Conservation (phyloP, 208 protist species). For the Trypanosomatidae sp. region DNA sequence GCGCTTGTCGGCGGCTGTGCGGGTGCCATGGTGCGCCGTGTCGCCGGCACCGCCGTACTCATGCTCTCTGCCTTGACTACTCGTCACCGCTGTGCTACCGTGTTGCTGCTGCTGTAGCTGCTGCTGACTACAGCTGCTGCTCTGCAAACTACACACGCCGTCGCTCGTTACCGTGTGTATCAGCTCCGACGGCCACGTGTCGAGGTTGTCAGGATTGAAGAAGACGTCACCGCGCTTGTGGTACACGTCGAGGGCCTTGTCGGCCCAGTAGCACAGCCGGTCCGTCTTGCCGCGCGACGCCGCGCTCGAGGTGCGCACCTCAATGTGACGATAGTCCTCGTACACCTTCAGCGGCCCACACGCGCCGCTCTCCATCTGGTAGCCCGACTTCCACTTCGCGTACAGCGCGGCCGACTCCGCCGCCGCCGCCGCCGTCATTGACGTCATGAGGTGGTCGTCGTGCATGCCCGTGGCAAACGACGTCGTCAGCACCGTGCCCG, state of each 20-base stretch:
- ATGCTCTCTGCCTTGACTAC: too few species aligned
- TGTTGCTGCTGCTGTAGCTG: too few species aligned
- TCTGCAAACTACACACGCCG: too few species aligned
- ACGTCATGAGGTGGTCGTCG: background rate
- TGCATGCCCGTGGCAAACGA: background rate
- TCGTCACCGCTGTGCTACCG: too few species aligned
- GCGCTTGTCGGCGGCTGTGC: too few species aligned
- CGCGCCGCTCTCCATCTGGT: constrained; percentile 10
- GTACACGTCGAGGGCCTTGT: constrained; percentile 24
- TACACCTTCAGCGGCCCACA: constrained; percentile 18
- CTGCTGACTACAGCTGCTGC: too few species aligned
- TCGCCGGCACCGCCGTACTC: too few species aligned
- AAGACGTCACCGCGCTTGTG: constrained; percentile 27
- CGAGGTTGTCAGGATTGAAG: constrained; percentile 34
- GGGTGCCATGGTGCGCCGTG: too few species aligned
- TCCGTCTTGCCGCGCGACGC: constrained; percentile 56
- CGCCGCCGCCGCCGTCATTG: too few species aligned
- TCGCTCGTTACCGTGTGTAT: too few species aligned
- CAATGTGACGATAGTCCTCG: constrained; percentile 45
- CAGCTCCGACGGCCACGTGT: constrained; percentile 31
- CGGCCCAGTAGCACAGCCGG: constrained; percentile 45
- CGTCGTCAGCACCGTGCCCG: background rate
- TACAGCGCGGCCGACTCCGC: constrained; percentile 2
- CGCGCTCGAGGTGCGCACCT: constrained; percentile 22
- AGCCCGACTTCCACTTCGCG: constrained; percentile 13